Base-by-base conservation (phyloP, 129 eudicot species). In the Oenanthe sinensis region DNA sequence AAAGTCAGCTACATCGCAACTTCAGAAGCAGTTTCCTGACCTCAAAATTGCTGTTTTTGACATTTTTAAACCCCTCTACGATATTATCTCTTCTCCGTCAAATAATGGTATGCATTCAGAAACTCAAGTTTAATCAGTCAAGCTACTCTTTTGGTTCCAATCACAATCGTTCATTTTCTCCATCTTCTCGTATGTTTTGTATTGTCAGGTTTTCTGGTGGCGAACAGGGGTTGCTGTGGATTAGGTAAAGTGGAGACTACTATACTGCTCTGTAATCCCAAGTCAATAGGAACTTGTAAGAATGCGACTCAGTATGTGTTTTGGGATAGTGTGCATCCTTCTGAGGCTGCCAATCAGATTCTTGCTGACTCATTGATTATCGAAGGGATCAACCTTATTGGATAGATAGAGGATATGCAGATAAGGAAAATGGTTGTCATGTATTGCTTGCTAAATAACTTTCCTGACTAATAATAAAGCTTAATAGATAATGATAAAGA, bases 241-340 rank as follows among this genome's bases (percentile, higher is more conserved):
- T 88, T 96, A 37, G 98, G 98, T 73, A 90, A 80, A 4, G 84
- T 95, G 20, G 98, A 95, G 79, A 88, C 96, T 48, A 95, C 97
- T 22, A 81, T 83, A 13, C 48, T 95, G 0, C 69, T 95, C 74
- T 95, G 98, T 86, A 95, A 95, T 82, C 96, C 89, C 13, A 90
- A 90, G 82, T 88, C 97, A 13, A 24, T 83, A 52, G 98, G 98
- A 22, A 95, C 98, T 1, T 95, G 98, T 71, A 79, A 76, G 79
- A 95, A 91, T 58, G 96, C 98, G 5, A 85, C 86, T 33, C 83
- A 90, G 82, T 95, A 75, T 63, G 98, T 95, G 82, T 95, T 95
- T 49, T 95, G 97, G 98, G 98, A 94, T 83, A 88, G 96, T 82
- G 96, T 89, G n/a, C 97, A 94, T 84, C 98, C 97, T 0, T 91